These are phyloP conservation scores for Paxillus ammoniavirescens DNA, from an alignment of 768 basidiomycete species.

Conservation along the genomic window DNA sequence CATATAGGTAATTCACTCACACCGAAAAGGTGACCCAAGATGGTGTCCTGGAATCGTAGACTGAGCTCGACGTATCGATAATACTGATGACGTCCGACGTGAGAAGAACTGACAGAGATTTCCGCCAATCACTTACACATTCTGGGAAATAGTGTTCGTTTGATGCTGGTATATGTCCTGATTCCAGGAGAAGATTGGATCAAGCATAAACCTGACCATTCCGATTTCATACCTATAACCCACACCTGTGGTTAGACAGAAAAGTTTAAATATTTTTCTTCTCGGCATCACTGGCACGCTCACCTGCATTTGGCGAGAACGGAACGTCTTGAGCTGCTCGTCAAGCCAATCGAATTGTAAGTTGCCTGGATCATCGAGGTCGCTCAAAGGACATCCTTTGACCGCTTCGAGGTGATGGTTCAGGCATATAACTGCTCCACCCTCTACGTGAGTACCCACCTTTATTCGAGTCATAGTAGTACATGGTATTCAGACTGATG, in stretches of 20 bases:
- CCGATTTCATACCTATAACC: constrained; percentile 38
- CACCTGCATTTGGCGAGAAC: constrained; percentile 73
- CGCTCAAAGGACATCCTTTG: constrained; percentile 63
- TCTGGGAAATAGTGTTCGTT: constrained; percentile 79
- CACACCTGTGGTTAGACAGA: constrained; percentile 36
- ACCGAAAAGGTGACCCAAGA: constrained; percentile 82
- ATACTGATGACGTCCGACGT: constrained; percentile 36
- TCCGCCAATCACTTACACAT: constrained; percentile 55
- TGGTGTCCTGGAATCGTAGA: constrained; percentile 84
- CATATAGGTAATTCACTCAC: constrained; percentile 43
- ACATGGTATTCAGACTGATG: constrained; percentile 87
- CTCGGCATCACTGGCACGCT: constrained; percentile 14
- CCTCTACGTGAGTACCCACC: constrained; percentile 39
- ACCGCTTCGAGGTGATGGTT: constrained; percentile 50
- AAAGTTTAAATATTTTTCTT: not conserved
- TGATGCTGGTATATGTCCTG: constrained; percentile 86
- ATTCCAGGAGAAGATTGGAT: constrained; percentile 26
- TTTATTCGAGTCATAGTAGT: constrained; percentile 89
- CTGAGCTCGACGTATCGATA: constrained; percentile 70
- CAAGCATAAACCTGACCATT: not conserved
- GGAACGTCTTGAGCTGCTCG: constrained; percentile 70
- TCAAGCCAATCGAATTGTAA: constrained; percentile 89
- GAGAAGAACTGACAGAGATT: not conserved
- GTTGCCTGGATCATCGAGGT: constrained; percentile 80
- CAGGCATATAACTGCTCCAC: constrained; percentile 3